Base-by-base conservation (phyloP, 148 eudicot species). In the Arctostaphylos glauca region DNA sequence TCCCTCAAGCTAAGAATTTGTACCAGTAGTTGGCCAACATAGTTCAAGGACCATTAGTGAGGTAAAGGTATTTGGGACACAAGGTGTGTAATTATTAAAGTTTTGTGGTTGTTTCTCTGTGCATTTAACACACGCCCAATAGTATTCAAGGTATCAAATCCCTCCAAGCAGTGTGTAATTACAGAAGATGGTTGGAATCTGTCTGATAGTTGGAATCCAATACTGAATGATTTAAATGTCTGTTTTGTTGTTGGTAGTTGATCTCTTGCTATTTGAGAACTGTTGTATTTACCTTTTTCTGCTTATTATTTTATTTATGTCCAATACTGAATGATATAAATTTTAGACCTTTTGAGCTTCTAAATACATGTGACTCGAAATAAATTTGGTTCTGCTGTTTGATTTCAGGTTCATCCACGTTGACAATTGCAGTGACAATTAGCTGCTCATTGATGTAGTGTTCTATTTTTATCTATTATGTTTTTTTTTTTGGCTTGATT, bases 121-220 rank as follows among this genome's bases (percentile, higher is more conserved):
- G 14, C 13, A 31, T 62, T 62, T 62, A 9, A 62, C 21, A 8
- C 23, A n/a, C 7, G 8, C 25, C 4, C 5, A 23, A n/a, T 14
- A 62, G 68, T 23, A 62, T 62, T 62, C 68, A 23, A 62, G 68
- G 68, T 62, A 38, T 60, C 66, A 60, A 60, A 60, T n/a, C 66
- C 68, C 68, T 62, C 41, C 9, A 23, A 62, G 15, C 68, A 62
- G 68, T 21, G 12, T 23, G 64, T 23, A 9, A 8, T 23, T 23
- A 38, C 68, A 62, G 38, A 62, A 23, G 68, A 62, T 62, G 68
- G 23, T 62, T 62, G 38, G 68, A 62, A 62, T 9, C 68, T 62
- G 38, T 23, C 68, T 62, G 68, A 62, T 62, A 62, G 10, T 60
- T 62, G 13, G 68, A 62, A 13, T 62, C 41, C 31, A 62, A 38